Percentiles rank a stretch among this genome's conserved stretches.
These are phyloP conservation scores for Diplotaxis tenuifolia DNA, from an alignment of 345 rosid species.

Conservation along the genomic window DNA sequence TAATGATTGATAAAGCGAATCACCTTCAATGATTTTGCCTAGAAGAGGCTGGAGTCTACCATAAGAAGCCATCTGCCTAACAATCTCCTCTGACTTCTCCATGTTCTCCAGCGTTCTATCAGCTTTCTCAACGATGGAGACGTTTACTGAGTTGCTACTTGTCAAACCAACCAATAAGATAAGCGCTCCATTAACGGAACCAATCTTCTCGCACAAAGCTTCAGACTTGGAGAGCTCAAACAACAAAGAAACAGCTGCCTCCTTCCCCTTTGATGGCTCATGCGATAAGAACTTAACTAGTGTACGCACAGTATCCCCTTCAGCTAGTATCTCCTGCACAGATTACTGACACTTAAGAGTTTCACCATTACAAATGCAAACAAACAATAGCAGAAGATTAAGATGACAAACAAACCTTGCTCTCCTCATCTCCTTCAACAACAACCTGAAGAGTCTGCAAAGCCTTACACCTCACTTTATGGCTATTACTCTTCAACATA, in stretches of 20 bases:
- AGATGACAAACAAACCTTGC: neutral
- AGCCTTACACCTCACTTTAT: neutral
- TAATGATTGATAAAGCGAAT: slow-evolving; percentile 6
- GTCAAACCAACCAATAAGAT: slow-evolving; percentile 91
- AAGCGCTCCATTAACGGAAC: slow-evolving; percentile 89
- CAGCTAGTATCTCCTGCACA: slow-evolving; percentile 74
- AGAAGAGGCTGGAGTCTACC: slow-evolving; percentile 92
- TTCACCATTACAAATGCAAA: neutral
- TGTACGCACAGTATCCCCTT: slow-evolving; percentile 93
- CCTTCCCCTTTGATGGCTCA: slow-evolving; percentile 86
- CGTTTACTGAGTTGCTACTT: slow-evolving; percentile 78
- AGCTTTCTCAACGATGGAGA: slow-evolving; percentile 80
- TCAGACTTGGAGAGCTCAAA: slow-evolving; percentile 92
- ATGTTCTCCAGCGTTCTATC: slow-evolving; percentile 79
- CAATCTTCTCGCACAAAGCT: slow-evolving; percentile 85
- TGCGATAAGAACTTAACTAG: slow-evolving; percentile 82
- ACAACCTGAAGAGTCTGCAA: neutral
- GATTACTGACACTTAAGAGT: slow-evolving; percentile 28
- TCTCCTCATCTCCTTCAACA: neutral
- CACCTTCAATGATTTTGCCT: slow-evolving; percentile 83
- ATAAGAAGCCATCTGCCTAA: slow-evolving; percentile 89
- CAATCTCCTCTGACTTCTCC: slow-evolving; percentile 77
- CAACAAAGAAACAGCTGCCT: slow-evolving; percentile 85
- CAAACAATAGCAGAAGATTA: slow-evolving; percentile 15
- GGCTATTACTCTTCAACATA: neutral